A percentile compares a stretch with the other conserved stretches of the same genome.
Conservation (phyloP, 768 basidiomycete species). For the Tubosaeta sp. region DNA sequence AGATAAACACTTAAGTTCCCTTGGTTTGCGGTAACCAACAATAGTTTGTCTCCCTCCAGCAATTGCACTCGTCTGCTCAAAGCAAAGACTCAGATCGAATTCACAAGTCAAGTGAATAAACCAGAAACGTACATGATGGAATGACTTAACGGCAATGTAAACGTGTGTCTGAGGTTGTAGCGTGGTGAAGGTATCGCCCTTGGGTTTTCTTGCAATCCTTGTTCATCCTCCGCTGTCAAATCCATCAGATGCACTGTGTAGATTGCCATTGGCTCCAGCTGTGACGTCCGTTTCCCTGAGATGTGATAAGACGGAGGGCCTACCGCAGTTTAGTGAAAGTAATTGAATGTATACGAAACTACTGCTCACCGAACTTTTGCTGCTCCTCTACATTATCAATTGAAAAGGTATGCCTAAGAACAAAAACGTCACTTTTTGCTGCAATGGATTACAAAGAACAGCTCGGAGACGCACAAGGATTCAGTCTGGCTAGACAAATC, state of each 20-base stretch:
- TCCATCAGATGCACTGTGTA: slow-evolving; percentile 11
- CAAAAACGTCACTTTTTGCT: not conserved
- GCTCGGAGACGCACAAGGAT: slow-evolving; percentile 7
- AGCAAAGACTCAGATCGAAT: not conserved
- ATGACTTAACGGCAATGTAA: slow-evolving; percentile 17
- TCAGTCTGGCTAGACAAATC: not conserved
- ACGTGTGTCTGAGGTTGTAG: slow-evolving; percentile 12
- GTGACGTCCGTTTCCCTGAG: slow-evolving; percentile 4
- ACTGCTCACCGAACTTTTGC: not conserved
- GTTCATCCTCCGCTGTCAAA: slow-evolving; percentile 26
- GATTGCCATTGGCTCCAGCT: slow-evolving; percentile 12
- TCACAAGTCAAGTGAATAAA: not conserved
- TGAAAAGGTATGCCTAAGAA: slow-evolving; percentile 10
- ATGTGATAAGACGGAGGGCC: not conserved
- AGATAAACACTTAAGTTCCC: slow-evolving; percentile 38
- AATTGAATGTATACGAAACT: not conserved
- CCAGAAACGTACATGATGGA: slow-evolving; percentile 14
- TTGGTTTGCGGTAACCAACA: slow-evolving; percentile 39
- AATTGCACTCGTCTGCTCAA: slow-evolving; percentile 36
- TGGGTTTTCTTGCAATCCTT: slow-evolving; percentile 23
- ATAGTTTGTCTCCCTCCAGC: slow-evolving; percentile 36
- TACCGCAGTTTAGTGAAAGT: not conserved
- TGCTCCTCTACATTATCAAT: slow-evolving; percentile 1
- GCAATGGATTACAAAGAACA: not conserved
- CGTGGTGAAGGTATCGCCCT: slow-evolving; percentile 19